phyloP scores from a whole-genome alignment of 1,284 basidiomycete genomes.

The Ceratobasidium sp. region DNA sequence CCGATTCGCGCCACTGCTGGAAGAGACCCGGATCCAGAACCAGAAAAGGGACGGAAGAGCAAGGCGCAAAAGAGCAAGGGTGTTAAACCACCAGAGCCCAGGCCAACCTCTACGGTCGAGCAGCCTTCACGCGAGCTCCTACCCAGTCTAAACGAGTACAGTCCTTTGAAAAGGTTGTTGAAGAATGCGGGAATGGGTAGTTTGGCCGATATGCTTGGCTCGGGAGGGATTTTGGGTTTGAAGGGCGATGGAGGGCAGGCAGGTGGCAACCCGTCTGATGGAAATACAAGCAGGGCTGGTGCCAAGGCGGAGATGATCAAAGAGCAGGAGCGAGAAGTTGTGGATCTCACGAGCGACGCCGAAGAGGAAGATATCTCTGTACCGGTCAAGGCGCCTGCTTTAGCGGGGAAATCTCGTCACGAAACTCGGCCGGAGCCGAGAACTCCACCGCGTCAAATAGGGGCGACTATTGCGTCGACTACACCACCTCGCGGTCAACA shows the following conservation, averaged over 20 bases:
- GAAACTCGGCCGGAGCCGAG: neutral
- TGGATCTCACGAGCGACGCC: conserved; percentile 32
- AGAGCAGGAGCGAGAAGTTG: conserved; percentile 32
- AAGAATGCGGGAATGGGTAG: conserved; percentile 24
- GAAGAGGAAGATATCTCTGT: conserved; percentile 23
- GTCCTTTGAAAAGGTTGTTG: conserved; percentile 19
- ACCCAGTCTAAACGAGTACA: conserved; percentile 29
- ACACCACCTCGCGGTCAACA: conserved; percentile 6
- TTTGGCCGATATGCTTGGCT: conserved; percentile 15
- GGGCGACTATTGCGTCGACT: neutral
- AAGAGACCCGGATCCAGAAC: conserved; percentile 1
- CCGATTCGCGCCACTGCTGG: conserved; percentile 27
- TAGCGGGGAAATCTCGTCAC: neutral
- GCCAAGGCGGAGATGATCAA: conserved; percentile 33
- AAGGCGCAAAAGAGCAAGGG: conserved; percentile 1
- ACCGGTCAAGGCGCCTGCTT: neutral
- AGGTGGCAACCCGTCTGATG: neutral
- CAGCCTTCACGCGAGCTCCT: neutral
- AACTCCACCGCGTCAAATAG: neutral
- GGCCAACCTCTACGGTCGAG: neutral
- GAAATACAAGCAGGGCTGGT: neutral
- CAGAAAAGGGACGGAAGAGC: neutral
- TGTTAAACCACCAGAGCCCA: neutral
- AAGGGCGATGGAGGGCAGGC: conserved; percentile 18
- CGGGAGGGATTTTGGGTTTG: conserved; percentile 20